Base-by-base conservation (phyloP, 106 monocot genomes). In the Hemerocallis citrina region DNA sequence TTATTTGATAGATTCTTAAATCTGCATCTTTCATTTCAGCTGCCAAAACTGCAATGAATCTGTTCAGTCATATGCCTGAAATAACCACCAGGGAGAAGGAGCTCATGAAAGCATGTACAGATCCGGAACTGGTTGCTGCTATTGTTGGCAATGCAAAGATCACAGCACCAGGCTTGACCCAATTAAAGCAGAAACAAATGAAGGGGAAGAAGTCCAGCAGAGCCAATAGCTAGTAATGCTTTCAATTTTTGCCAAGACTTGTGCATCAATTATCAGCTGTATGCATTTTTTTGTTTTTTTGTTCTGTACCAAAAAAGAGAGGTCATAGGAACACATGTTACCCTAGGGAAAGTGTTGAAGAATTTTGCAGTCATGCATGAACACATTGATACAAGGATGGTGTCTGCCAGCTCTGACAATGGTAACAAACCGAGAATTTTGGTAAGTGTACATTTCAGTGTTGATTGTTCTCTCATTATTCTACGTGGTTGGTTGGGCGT, bases 51-150 rank as follows among this genome's bases (percentile, higher is more conserved):
- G 96, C 96, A 5, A 82, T 91, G 82, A 85, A 80, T 72, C 57
- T 98, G 71, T 98, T 98, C 55, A 52, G 38, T 74, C 91, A 98
- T 56, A 85, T 66, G 47, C 70, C 74, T 11, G 96, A 92, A 24
- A 79, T 77, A 8, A 79, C 88, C 8, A 73, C 23, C 58, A 68
- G 96, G 10, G 96, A 98, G 34, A 98, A 92, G 48, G 96, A 98
- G 64, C 81, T 98, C 0, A 77, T 98, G 72, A 98, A 98, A 66
- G 96, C 96, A 57, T 98, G 96, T 31, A 85, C 96, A 6, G 96
- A 98, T 37, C 69, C 91, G 9, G 96, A 98, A 68, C 36, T 98
- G 39, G 80, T 88, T 13, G 96, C 96, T 25, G 87, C 96, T 2
- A 91, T 98, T n/a, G 52, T 98, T 4, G 88, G 96, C 30, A 98